These are phyloP conservation scores for Aspergillus vadensis DNA, from an alignment of 2,329 filamentous ascomycete species.

Conservation along the genomic window DNA sequence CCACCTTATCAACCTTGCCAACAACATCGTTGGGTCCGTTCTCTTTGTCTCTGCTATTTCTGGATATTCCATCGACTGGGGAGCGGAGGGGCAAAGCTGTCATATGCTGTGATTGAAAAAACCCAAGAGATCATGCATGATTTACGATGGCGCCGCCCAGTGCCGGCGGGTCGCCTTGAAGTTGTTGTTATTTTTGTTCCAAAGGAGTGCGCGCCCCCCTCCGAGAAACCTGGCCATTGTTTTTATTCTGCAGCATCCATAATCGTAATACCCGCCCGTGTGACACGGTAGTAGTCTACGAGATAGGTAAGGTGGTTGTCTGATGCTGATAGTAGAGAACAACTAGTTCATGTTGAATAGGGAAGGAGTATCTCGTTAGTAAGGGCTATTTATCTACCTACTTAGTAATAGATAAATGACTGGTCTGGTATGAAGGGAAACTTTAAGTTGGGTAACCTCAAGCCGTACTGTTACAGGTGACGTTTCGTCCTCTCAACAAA, in stretches of 20 bases:
- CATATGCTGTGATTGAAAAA: constrained; percentile 2
- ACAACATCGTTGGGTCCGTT: neutral
- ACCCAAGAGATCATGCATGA: neutral
- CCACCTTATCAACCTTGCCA: neutral
- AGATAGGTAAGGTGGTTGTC: neutral
- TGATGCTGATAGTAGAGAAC: neutral
- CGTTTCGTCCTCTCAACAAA: no score
- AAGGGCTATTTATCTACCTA: no score
- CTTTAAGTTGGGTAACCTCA: neutral
- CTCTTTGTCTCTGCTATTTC: constrained; percentile 6
- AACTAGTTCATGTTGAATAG: neutral
- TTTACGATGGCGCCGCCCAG: neutral
- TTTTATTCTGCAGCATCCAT: neutral
- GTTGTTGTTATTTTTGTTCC: constrained; percentile 3
- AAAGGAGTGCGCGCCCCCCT: neutral
- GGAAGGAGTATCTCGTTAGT: neutral
- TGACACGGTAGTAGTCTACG: neutral
- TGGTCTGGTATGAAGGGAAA: neutral
- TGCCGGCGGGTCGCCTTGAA: neutral
- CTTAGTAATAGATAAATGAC: neutral
- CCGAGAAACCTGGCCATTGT: constrained; percentile 3
- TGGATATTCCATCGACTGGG: neutral
- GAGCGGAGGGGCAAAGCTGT: constrained; percentile 9
- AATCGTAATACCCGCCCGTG: neutral
- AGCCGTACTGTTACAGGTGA: no score